These are phyloP conservation scores for Colletotrichum coccodes DNA, from an alignment of 2,329 filamentous ascomycete species.

Conservation along the genomic window DNA sequence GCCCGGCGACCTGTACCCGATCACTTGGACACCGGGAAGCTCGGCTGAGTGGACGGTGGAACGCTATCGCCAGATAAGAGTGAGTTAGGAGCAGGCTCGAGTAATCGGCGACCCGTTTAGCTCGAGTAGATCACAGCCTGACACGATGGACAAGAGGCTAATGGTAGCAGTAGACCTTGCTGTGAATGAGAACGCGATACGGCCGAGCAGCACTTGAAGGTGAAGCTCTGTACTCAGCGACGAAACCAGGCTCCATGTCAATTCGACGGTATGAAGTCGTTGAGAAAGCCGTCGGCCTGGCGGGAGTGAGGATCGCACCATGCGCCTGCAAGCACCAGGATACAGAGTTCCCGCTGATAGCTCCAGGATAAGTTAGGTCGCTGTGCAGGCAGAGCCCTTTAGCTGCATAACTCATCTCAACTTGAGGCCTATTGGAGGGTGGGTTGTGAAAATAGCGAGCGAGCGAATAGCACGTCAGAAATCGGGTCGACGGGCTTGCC, in stretches of 20 bases:
- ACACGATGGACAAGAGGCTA: constrained; percentile 3
- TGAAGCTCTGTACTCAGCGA: constrained; percentile 5
- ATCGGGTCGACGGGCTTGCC: background rate
- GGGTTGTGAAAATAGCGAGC: background rate
- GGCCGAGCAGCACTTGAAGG: background rate
- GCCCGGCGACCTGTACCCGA: background rate
- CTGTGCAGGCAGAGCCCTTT: background rate
- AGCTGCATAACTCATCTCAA: constrained; percentile 1
- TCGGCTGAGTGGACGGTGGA: background rate
- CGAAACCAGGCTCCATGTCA: background rate
- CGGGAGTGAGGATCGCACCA: constrained; percentile 9
- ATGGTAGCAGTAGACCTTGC: background rate
- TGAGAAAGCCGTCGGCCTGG: background rate
- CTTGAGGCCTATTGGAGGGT: background rate
- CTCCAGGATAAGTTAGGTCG: background rate
- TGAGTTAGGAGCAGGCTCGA: constrained; percentile 12
- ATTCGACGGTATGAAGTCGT: background rate
- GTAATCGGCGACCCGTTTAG: background rate
- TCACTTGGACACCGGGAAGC: background rate
- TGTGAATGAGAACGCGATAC: background rate
- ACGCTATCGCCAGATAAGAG: background rate
- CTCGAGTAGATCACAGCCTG: constrained; percentile 8
- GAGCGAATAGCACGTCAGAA: background rate
- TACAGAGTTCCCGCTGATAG: background rate
- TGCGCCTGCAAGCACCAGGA: background rate